phyloP scores from a whole-genome alignment of 768 basidiomycete genomes.

The Daedaleopsis sinensis region DNA sequence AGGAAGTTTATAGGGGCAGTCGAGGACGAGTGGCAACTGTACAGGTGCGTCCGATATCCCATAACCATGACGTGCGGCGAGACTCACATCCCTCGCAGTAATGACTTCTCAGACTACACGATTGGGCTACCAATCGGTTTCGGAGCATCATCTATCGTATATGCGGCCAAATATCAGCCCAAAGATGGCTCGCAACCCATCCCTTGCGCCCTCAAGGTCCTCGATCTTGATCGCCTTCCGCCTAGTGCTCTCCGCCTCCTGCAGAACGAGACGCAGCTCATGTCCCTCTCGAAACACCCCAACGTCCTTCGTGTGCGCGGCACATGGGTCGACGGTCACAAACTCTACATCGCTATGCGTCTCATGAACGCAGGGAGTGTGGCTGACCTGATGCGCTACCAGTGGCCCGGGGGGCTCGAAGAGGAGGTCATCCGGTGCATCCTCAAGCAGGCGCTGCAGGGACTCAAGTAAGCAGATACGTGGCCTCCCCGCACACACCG shows the following conservation, averaged over 20 bases:
- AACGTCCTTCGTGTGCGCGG: slow-evolving; percentile 91
- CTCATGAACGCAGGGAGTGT: slow-evolving; percentile 90
- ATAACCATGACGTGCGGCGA: neutral
- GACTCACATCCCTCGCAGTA: slow-evolving; percentile 44
- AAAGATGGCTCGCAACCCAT: slow-evolving; percentile 40
- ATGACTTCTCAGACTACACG: slow-evolving; percentile 70
- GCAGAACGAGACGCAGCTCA: slow-evolving; percentile 85
- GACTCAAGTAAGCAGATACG: slow-evolving; percentile 65
- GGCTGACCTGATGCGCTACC: slow-evolving; percentile 82
- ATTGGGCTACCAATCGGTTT: slow-evolving; percentile 83
- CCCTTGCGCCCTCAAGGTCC: slow-evolving; percentile 85
- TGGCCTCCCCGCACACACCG: too few species aligned
- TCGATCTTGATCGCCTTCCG: slow-evolving; percentile 82
- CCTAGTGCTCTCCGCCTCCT: slow-evolving; percentile 71
- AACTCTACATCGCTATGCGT: slow-evolving; percentile 83
- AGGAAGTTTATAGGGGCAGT: slow-evolving; percentile 76
- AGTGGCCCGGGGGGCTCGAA: slow-evolving; percentile 87
- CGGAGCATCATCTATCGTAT: slow-evolving; percentile 91
- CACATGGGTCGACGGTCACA: slow-evolving; percentile 84
- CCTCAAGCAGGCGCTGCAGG: slow-evolving; percentile 82
- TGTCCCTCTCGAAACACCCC: slow-evolving; percentile 93
- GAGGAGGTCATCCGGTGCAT: slow-evolving; percentile 89
- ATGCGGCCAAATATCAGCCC: slow-evolving; percentile 68
- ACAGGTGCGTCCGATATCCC: slow-evolving; percentile 51
- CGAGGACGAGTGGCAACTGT: slow-evolving; percentile 81